Percentiles rank a stretch among this genome's conserved stretches.
Conservation (phyloP, 2,329 filamentous ascomycete genomes). For the Clarireedia paspali region DNA sequence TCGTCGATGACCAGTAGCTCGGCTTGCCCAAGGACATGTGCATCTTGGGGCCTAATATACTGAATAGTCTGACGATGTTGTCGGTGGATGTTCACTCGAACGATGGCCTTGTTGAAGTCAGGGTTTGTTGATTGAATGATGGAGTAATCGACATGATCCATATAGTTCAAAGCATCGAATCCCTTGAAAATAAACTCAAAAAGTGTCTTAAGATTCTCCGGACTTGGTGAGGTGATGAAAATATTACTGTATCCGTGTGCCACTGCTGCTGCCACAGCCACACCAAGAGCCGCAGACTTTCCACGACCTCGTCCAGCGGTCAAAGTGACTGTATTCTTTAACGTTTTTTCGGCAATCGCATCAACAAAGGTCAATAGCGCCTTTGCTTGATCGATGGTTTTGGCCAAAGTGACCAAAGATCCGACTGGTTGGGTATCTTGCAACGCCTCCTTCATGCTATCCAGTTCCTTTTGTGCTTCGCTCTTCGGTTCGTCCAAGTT, state of each 20-base stretch:
- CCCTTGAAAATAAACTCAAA: conserved; percentile 99
- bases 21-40: conserved; percentile 89
- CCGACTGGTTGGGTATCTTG: conserved; percentile 82
- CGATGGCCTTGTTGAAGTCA: conserved; percentile 98
- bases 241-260: conserved; percentile 98
- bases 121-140: conserved; percentile 98
- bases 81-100: conserved; percentile 89
- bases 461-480: conserved; percentile 66
- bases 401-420: conserved; percentile 73
- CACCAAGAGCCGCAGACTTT: conserved; percentile 92
- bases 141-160: conserved; percentile 93
- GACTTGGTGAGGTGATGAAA: conserved; percentile 95
- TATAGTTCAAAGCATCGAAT: conserved; percentile 88
- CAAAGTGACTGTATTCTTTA: conserved; percentile 86
- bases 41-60: conserved; percentile 94
- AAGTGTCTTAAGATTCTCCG: conserved; percentile 95
- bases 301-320: conserved; percentile 92
- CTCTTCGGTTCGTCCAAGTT: conserved; percentile 68
- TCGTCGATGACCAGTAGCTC: conserved; percentile 96
- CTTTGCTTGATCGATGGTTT: conserved; percentile 92
- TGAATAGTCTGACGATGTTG: conserved; percentile 97
- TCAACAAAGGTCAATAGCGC: conserved; percentile 95
- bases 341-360: conserved; percentile 90
- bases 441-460: conserved; percentile 78
- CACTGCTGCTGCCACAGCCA: conserved; percentile 87